Base-by-base conservation (phyloP, 108 stramenopile genomes). In the Skeletonema marinoi region DNA sequence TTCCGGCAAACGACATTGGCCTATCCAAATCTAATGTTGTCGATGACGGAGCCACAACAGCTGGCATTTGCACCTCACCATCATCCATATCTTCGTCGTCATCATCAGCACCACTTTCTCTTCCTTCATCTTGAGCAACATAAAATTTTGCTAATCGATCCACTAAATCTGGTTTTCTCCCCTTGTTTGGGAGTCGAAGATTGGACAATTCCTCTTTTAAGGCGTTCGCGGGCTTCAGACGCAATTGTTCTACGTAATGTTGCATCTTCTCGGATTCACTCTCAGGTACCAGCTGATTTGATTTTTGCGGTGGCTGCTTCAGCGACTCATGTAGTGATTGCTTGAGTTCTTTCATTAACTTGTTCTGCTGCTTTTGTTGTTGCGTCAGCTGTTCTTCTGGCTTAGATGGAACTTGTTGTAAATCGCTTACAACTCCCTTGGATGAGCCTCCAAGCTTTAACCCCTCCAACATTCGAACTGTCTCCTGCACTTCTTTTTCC, bases 91-190 rank as follows among this genome's bases (percentile, higher is more conserved):
- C 60, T 13, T 62, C 65, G 8, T 48, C 59, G 25, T 60, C 60
- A 29, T 85, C 77, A 30, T 44, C 66, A 39, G 35, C 66, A 39
- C 68, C 63, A 54, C 56, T 19, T 60, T 67, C 35, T 25, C 65
- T 46, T 36, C 67, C 66, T 32, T 51, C 48, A 71, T 71, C 68
- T 14, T 75, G 78, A 16, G 74, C 39, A 14, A 82, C 78, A 31
- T 92, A 83, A 80, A 89, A 77, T 19, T 87, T 86, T 14, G 85
- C 91, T 44, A 96, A 81, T 62, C 95, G 83, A 38, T 61, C 36
- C 10, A 93, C 91, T 61, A 96, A 73, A 67, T 93, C 95, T 8
- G 90, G 92, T 69, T 96, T 96, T 41, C 91, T 32, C 13, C 95
- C 95, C 44, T 86, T 93, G 21, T 48, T 81, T 5, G 77, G 66